phyloP scores from a whole-genome alignment of 345 rosid genomes.

The Noccaea bulbosa region DNA sequence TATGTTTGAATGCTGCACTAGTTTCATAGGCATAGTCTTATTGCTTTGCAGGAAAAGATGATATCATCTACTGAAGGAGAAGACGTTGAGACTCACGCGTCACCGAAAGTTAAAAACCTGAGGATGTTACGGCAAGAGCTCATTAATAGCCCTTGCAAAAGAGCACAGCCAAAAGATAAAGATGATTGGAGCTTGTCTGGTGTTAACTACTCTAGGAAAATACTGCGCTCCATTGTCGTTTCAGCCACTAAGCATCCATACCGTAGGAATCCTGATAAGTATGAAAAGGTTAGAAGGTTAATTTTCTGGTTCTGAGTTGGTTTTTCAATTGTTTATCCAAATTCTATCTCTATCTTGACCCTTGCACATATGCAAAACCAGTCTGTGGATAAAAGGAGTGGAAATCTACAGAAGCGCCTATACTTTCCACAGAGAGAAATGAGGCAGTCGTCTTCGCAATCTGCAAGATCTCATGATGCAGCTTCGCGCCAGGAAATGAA shows the following conservation, averaged over 20 bases:
- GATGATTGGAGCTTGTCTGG: slow-evolving; percentile 12
- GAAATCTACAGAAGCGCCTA: slow-evolving; percentile 17
- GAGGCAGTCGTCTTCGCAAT: slow-evolving; percentile 10
- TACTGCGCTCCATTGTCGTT: slow-evolving; percentile 33
- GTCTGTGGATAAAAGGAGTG: slow-evolving; percentile 18
- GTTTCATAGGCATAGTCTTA: slow-evolving; percentile 16
- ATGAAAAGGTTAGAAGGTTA: slow-evolving; percentile 44
- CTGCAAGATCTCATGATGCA: slow-evolving; percentile 27
- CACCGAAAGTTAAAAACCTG: slow-evolving; percentile 27
- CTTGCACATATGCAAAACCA: slow-evolving; percentile 15
- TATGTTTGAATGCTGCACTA: slow-evolving; percentile 17
- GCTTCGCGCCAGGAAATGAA: slow-evolving; percentile 19
- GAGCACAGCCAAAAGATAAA: slow-evolving; percentile 8
- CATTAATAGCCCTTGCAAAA: slow-evolving; percentile 33
- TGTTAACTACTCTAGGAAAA: slow-evolving; percentile 27
- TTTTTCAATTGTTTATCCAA: slow-evolving; percentile 12
- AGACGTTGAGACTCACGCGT: slow-evolving; percentile 21
- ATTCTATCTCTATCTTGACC: slow-evolving; percentile 20
- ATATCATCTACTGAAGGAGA: slow-evolving; percentile 31
- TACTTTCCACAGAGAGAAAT: slow-evolving; percentile 36
- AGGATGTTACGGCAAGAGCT: slow-evolving; percentile 26
- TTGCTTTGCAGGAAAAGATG: slow-evolving; percentile 33
- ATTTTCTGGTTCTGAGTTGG: slow-evolving; percentile 1
- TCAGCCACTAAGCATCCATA: slow-evolving; percentile 36
- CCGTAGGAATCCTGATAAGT: slow-evolving; percentile 28